phyloP scores from a whole-genome alignment of 305 asterid species.

The Rubia tinctorum region DNA sequence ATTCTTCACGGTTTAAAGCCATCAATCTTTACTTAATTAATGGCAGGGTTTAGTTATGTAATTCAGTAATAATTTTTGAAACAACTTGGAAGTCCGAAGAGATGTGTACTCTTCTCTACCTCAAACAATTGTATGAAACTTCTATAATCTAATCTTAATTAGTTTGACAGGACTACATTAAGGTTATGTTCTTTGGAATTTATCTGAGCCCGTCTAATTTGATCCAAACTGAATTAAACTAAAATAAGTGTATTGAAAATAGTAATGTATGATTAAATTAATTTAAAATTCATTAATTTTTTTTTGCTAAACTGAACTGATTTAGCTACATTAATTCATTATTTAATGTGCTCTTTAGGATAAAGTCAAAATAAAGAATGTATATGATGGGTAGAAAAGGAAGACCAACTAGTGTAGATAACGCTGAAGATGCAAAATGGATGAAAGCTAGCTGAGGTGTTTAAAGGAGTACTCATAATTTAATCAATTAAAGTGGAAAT shows the following conservation, averaged over 20 bases:
- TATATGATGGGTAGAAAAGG: background rate
- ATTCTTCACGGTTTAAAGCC: background rate
- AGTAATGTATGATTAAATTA: no score
- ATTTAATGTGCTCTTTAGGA: background rate
- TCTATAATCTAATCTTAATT: background rate
- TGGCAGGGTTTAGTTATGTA: background rate
- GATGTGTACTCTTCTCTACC: constrained; percentile 24
- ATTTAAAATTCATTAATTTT: no score
- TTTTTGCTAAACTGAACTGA: no score
- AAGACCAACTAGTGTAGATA: background rate
- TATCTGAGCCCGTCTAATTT: no score
- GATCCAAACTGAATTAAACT: no score
- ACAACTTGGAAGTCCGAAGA: background rate
- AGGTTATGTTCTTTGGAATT: no score
- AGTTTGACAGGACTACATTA: background rate
- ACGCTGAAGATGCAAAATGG: no score
- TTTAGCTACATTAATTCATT: background rate
- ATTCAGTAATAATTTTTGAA: no score
- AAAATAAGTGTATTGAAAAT: no score
- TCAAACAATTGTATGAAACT: background rate
- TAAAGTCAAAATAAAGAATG: background rate
- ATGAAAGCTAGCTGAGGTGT: no score
- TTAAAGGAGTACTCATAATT: background rate
- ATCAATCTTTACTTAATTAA: background rate
- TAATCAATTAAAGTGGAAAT: constrained; percentile 3